These are phyloP conservation scores for Spiromastix sp. DNA, from an alignment of 2,329 filamentous ascomycete species.

Conservation along the genomic window DNA sequence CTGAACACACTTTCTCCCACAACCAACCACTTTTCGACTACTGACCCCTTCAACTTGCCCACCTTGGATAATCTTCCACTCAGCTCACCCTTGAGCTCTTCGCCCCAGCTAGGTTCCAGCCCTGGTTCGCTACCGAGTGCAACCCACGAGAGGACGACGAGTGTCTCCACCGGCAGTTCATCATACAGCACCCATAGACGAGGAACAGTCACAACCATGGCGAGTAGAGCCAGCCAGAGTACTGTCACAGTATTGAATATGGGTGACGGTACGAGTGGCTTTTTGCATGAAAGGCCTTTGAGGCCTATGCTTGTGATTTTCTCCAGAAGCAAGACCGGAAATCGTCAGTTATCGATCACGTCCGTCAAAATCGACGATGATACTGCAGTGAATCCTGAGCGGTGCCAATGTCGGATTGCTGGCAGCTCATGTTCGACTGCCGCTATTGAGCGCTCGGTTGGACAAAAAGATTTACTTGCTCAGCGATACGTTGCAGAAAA, in stretches of 20 bases:
- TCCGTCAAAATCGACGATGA: not conserved
- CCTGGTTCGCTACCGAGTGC: not conserved
- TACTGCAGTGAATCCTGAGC: constrained; percentile 2
- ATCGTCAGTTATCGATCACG: constrained; percentile 1
- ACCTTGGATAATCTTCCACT: constrained; percentile 1
- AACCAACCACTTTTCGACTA: not conserved
- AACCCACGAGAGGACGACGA: not conserved
- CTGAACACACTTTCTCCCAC: not conserved
- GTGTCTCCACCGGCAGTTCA: not conserved
- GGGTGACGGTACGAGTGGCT: not conserved
- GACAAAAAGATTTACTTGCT: not conserved
- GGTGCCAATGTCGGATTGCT: constrained; percentile 2
- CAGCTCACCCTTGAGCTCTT: constrained; percentile 1
- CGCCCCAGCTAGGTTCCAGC: not conserved
- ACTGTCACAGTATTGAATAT: constrained; percentile 3
- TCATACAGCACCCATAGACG: not conserved
- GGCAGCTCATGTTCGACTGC: constrained; percentile 1
- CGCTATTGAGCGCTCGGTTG: constrained; percentile 1
- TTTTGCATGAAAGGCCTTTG: constrained; percentile 2
- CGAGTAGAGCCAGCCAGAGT: constrained; percentile 1
- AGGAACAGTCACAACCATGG: not conserved
- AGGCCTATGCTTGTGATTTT: constrained; percentile 2
- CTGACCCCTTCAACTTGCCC: not conserved
- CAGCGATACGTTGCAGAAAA: constrained; percentile 1
- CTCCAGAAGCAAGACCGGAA: not conserved